Percentiles rank a stretch among this genome's conserved stretches.
These are phyloP conservation scores for Boletus hoseneyae DNA, from an alignment of 1,284 basidiomycete genomes.

Conservation along the genomic window DNA sequence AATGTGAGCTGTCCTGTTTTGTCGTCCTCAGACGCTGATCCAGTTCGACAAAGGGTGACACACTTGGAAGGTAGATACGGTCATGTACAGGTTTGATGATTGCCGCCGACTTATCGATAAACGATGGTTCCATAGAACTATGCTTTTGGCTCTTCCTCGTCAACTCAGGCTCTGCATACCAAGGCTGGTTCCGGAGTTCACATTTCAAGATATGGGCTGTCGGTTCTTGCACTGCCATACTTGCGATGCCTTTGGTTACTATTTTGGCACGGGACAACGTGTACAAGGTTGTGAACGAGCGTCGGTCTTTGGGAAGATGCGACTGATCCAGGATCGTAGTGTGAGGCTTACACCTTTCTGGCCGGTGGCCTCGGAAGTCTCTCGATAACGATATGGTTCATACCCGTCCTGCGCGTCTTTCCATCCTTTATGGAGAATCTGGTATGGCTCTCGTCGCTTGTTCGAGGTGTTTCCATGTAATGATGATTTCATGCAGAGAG, in stretches of 20 bases:
- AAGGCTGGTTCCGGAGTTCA: slow-evolving; percentile 70
- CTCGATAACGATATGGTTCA: slow-evolving; percentile 64
- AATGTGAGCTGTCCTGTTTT: slow-evolving; percentile 47
- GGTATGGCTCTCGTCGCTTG: slow-evolving; percentile 37
- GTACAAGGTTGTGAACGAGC: slow-evolving; percentile 45
- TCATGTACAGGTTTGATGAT: neutral
- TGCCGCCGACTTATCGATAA: slow-evolving; percentile 9
- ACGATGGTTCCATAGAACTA: slow-evolving; percentile 46
- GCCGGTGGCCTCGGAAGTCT: slow-evolving; percentile 66
- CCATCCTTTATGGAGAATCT: slow-evolving; percentile 58
- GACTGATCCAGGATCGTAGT: slow-evolving; percentile 38
- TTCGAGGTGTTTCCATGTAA: neutral
- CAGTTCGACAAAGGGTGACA: slow-evolving; percentile 51
- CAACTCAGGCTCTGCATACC: slow-evolving; percentile 54
- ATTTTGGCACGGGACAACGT: slow-evolving; percentile 56
- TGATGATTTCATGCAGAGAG: slow-evolving; percentile 39
- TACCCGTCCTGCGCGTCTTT: slow-evolving; percentile 68
- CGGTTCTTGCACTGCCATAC: slow-evolving; percentile 57
- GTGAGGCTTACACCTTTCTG: slow-evolving; percentile 65
- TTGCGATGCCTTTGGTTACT: slow-evolving; percentile 67
- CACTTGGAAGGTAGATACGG: slow-evolving; percentile 63
- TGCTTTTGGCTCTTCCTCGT: slow-evolving; percentile 82
- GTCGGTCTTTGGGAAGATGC: neutral
- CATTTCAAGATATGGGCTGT: slow-evolving; percentile 70
- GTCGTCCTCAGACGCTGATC: neutral